Conservation (phyloP, 2,329 filamentous ascomycete genomes). For the Venturia effusa region DNA sequence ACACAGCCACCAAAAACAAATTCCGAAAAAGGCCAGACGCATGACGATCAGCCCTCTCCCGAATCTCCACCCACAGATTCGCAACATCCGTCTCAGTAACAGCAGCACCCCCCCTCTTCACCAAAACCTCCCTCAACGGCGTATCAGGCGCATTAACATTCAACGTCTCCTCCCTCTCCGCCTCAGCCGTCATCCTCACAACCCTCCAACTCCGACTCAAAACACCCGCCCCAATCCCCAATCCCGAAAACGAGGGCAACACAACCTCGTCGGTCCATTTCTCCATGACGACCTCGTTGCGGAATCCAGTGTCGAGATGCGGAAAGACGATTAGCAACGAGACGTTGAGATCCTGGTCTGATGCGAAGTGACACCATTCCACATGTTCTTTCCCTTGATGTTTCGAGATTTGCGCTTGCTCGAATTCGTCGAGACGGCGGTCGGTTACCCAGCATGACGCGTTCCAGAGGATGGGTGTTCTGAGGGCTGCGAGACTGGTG, state of each 20-base stretch:
- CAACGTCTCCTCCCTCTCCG: constrained; percentile 6
- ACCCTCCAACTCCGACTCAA: constrained; percentile 1
- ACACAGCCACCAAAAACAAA: constrained; percentile 5
- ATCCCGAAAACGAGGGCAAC: background rate
- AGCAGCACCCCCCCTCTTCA: background rate
- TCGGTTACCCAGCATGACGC: constrained; percentile 7
- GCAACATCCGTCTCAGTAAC: background rate
- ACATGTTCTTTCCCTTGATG: constrained; percentile 8
- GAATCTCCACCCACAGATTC: background rate
- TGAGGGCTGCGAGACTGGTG: constrained; percentile 5
- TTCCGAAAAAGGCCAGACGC: background rate
- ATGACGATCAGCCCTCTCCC: background rate
- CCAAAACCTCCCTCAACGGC: background rate
- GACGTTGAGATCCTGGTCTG: background rate
- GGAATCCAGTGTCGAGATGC: background rate
- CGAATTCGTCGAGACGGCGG: constrained; percentile 5
- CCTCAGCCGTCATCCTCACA: constrained; percentile 6
- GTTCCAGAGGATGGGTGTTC: background rate
- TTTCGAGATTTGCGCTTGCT: background rate
- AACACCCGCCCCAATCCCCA: background rate
- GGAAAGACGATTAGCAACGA: constrained; percentile 5
- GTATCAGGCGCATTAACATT: constrained; percentile 8
- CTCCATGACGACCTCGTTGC: background rate
- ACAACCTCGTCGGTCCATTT: constrained; percentile 9
- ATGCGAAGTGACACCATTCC: constrained; percentile 10